Conservation (phyloP, 148 eudicot genomes). For the Polygonum aviculare region DNA sequence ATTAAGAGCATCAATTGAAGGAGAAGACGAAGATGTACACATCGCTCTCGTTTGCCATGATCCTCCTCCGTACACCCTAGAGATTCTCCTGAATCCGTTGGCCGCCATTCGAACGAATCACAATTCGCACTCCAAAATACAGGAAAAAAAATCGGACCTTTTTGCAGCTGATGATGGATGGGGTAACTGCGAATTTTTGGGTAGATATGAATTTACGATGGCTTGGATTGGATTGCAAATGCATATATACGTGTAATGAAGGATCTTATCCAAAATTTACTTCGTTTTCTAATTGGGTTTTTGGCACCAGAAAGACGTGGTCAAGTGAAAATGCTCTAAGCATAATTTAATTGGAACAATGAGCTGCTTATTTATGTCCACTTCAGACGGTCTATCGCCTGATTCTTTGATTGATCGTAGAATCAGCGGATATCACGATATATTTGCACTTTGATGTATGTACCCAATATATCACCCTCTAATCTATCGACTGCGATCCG, state of each 20-base stretch:
- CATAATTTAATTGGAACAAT: not conserved
- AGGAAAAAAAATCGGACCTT: not conserved
- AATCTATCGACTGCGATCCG: no score
- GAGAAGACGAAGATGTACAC: not conserved
- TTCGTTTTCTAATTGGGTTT: not conserved
- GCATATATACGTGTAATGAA: not conserved
- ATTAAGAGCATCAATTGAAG: not conserved
- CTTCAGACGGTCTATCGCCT: not conserved
- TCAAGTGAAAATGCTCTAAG: not conserved
- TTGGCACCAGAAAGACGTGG: not conserved
- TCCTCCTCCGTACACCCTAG: constrained; percentile 2
- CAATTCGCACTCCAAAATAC: not conserved
- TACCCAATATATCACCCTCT: no score
- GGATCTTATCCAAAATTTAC: not conserved
- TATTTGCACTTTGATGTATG: no score
- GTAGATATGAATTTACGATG: not conserved
- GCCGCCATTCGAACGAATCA: not conserved
- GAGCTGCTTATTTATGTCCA: not conserved
- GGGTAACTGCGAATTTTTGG: not conserved
- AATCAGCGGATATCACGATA: no score
- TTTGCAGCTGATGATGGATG: not conserved
- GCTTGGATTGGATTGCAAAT: not conserved
- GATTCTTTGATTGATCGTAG: not conserved
- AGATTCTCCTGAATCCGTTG: not conserved
- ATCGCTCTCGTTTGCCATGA: constrained; percentile 5